These are phyloP conservation scores for Hortiboletus campestris DNA, from an alignment of 768 basidiomycete species.

Conservation along the genomic window DNA sequence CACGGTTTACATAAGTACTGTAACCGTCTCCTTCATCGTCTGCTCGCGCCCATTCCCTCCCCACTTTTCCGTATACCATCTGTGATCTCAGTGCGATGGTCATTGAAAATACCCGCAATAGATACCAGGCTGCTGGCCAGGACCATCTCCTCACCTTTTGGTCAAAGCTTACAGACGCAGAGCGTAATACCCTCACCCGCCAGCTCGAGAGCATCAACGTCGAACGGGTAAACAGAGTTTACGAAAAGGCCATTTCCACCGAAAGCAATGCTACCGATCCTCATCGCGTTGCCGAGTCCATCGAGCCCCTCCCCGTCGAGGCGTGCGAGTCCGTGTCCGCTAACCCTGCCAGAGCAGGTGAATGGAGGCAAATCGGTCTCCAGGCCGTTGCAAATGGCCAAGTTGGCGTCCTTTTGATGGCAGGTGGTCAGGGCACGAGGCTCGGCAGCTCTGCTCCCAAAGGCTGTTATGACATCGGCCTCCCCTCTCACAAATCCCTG, in stretches of 20 bases:
- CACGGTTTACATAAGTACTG: conserved; percentile 14
- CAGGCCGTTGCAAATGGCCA: conserved; percentile 76
- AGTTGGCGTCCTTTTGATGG: conserved; percentile 96
- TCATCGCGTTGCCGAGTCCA: conserved; percentile 44
- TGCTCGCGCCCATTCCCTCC: not conserved
- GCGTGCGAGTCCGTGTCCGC: conserved; percentile 64
- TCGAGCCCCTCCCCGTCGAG: conserved; percentile 79
- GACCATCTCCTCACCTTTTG: conserved; percentile 89
- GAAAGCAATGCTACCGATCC: conserved; percentile 53
- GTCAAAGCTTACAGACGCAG: conserved; percentile 60
- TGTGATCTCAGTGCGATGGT: conserved; percentile 41
- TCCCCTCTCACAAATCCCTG: conserved; percentile 89
- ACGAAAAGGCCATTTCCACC: conserved; percentile 66
- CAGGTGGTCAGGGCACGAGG: conserved; percentile 96
- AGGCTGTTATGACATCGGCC: conserved; percentile 96
- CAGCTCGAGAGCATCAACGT: conserved; percentile 86
- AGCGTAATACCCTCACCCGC: conserved; percentile 58
- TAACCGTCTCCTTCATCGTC: not conserved
- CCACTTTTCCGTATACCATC: not conserved
- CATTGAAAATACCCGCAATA: conserved; percentile 52
- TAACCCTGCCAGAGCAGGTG: conserved; percentile 51
- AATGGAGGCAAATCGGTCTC: conserved; percentile 81
- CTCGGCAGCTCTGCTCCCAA: conserved; percentile 92
- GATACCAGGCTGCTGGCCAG: conserved; percentile 81
- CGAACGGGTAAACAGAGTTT: conserved; percentile 88